These are phyloP conservation scores for Penicillium sp. DNA, from an alignment of 2,329 filamentous ascomycete genomes.

Conservation along the genomic window DNA sequence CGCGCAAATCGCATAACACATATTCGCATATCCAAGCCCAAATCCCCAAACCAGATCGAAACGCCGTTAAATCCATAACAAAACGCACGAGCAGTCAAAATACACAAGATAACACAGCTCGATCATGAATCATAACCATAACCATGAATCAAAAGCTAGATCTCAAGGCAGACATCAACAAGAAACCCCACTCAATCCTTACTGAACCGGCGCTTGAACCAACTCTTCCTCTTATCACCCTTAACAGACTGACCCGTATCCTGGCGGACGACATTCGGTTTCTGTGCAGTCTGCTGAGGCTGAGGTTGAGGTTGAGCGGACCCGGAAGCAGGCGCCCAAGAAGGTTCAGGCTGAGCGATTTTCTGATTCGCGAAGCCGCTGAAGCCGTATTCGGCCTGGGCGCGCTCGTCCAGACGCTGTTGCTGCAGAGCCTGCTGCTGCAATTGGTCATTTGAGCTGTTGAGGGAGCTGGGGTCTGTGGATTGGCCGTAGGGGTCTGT, in stretches of 20 bases:
- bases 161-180: background rate
- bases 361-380: constrained; percentile 46
- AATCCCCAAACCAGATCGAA: background rate
- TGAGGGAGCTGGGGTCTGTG: constrained; percentile 90
- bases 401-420: constrained; percentile 40
- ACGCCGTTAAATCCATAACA: background rate
- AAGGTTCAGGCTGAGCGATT: constrained; percentile 15
- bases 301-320: constrained; percentile 9
- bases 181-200: constrained; percentile 28
- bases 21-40: constrained; percentile 2
- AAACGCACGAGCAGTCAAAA: background rate
- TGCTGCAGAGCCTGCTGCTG: constrained; percentile 48
- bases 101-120: background rate
- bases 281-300: background rate
- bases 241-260: constrained; percentile 9
- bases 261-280: constrained; percentile 12
- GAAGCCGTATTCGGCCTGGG: constrained; percentile 65
- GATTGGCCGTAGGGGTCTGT: constrained; percentile 75
- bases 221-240: constrained; percentile 80
- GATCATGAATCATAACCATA: background rate
- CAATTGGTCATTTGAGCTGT: constrained; percentile 82
- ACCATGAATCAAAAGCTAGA: background rate
- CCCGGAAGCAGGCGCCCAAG: background rate
- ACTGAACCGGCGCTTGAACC: constrained; percentile 84
- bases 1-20: constrained; percentile 1